Evolutionary conservation across 225 moss, liverwort and hornwort genomes (phyloP).

Genomic region (Sphagnum contortum): DNA sequence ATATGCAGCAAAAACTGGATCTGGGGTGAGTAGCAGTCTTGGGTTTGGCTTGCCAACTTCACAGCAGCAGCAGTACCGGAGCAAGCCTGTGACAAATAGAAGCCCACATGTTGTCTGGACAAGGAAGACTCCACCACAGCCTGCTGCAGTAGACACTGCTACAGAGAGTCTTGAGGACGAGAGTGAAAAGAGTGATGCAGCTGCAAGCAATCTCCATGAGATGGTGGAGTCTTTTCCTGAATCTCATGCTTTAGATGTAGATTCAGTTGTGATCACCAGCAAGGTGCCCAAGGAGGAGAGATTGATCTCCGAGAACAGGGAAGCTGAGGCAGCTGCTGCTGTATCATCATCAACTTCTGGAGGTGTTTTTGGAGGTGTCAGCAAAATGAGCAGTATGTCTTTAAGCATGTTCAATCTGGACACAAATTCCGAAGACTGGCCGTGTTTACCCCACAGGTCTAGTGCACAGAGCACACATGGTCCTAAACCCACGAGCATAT

Average conservation of each 20-base stretch:
- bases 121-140: constrained; percentile 21
- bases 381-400: neutral
- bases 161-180: constrained; percentile 18
- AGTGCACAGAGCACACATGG: neutral
- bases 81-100: constrained; percentile 18
- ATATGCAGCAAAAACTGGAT: constrained; percentile 20
- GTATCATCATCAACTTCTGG: constrained; percentile 1
- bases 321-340: constrained; percentile 6
- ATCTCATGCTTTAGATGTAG: neutral
- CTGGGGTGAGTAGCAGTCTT: constrained; percentile 2
- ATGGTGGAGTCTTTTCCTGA: neutral
- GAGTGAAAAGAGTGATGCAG: neutral
- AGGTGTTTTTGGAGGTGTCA: neutral
- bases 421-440: constrained; percentile 39
- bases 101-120: constrained; percentile 53
- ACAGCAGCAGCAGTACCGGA: constrained; percentile 22
- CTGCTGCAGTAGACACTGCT: constrained; percentile 10
- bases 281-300: constrained; percentile 13
- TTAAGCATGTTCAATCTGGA: constrained; percentile 21
- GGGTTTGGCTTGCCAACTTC: constrained; percentile 15
- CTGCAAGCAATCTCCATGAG: neutral
- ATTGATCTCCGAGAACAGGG: too few relatives aligned
- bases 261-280: neutral
- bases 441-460: constrained; percentile 16
- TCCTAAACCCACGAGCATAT: constrained; percentile 6